Base-by-base conservation (phyloP, 2,329 filamentous ascomycete species). In the Colletotrichum noveboracense region DNA sequence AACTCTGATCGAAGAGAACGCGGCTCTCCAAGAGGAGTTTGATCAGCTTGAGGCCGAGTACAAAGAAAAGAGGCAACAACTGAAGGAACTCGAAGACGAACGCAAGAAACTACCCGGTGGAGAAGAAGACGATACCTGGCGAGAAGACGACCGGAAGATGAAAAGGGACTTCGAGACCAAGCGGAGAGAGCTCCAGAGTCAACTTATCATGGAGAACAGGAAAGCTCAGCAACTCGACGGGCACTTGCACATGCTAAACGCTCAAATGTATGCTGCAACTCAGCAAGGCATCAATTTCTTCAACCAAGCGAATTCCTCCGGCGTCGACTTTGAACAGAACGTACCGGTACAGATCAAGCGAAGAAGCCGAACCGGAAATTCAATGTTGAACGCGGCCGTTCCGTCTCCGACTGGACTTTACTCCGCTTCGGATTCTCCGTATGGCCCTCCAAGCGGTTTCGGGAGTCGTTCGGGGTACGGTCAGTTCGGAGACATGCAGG, bases 1-100 rank as follows among this genome's bases (percentile, higher is more conserved):
- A 43, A 86, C 88, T 56, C 85, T 93, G 52, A 88, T 89, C 58
- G 85, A 87, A 48, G 86, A 92, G 70, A 93, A 93, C 64, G 84
- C 86, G 43, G 86, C 90, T 34, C 86, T 94, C 26, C 93, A 95
- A 79, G 90, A 93, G 52, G 92, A 93, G 72, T 90, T 91, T 74
- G 86, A 89, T 7, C 87, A 88, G 38, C 86, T 96, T 66, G 95
- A 97, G 82, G 90, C 94, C 10, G 93, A 95, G 77, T 89, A 97
- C 32, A 93, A 92, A 78, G 90, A 94, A 71, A 87, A 87, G 77
- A 78, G 76, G 43, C 70, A 78, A 70, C 91, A 93, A 78, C 91
- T 96, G 78, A 95, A 95, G 81, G 90, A 93, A 67, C 88, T 96
- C 30, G 95, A 97, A 81, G 92, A 93, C 74, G 91, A 93, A 78